Conservation (phyloP, 2,329 filamentous ascomycete genomes). For the Pseudopithomyces maydicus region DNA sequence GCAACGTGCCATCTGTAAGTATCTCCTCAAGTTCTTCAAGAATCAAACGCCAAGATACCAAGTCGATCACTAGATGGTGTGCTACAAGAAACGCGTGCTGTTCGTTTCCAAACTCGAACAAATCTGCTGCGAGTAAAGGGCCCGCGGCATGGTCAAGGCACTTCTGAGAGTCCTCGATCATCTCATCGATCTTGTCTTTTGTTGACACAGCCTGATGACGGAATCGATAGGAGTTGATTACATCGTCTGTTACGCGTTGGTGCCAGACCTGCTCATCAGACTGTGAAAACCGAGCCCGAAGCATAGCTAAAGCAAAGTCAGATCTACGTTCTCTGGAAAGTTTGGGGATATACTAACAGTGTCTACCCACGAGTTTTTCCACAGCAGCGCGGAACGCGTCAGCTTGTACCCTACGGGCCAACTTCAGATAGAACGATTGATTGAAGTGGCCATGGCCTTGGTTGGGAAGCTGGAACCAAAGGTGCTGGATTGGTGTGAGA, state of each 20-base stretch:
- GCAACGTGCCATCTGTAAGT: constrained; percentile 32
- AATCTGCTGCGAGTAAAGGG: constrained; percentile 39
- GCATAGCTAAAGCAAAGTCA: constrained; percentile 24
- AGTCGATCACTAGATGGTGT: constrained; percentile 49
- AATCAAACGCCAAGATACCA: constrained; percentile 55
- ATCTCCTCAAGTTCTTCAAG: constrained; percentile 52
- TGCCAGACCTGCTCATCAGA: constrained; percentile 33
- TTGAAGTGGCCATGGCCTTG: constrained; percentile 42
- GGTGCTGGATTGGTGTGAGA: constrained; percentile 39
- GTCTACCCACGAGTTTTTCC: constrained; percentile 30
- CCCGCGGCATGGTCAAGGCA: constrained; percentile 31
- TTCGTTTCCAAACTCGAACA: constrained; percentile 39
- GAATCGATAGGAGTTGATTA: constrained; percentile 34
- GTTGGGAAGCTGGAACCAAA: constrained; percentile 39
- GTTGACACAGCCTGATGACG: constrained; percentile 25
- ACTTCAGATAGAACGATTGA: constrained; percentile 39
- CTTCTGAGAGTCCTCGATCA: constrained; percentile 38
- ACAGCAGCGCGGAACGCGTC: constrained; percentile 31
- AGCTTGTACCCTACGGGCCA: constrained; percentile 29
- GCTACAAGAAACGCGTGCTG: constrained; percentile 42
- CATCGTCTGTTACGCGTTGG: constrained; percentile 39
- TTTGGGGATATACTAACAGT: constrained; percentile 14
- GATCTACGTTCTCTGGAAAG: not conserved
- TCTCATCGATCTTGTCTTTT: constrained; percentile 31
- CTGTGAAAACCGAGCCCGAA: constrained; percentile 34